phyloP scores from a whole-genome alignment of 1,139 yeast genomes.

The Debaryomyces coudertii region DNA sequence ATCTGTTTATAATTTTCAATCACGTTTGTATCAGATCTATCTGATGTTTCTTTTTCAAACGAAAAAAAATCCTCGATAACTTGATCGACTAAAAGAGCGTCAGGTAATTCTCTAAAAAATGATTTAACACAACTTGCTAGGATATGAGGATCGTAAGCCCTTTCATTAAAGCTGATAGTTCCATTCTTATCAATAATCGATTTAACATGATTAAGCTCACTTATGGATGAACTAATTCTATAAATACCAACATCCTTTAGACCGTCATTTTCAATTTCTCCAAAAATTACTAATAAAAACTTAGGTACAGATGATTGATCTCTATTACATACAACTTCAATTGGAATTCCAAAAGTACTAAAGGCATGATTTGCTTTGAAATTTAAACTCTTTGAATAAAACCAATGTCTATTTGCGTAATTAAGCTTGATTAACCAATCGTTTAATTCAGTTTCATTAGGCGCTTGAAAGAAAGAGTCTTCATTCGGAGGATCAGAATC shows the following conservation, averaged over 20 bases:
- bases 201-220: slow-evolving; percentile 72
- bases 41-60: slow-evolving; percentile 31
- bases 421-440: slow-evolving; percentile 69
- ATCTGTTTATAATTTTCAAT: slow-evolving; percentile 46
- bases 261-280: slow-evolving; percentile 81
- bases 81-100: slow-evolving; percentile 69
- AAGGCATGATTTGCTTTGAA: slow-evolving; percentile 30
- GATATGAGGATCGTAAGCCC: slow-evolving; percentile 83
- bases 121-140: slow-evolving; percentile 89
- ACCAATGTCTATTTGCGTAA: slow-evolving; percentile 61
- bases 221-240: slow-evolving; percentile 87
- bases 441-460: slow-evolving; percentile 62
- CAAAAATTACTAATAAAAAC: slow-evolving; percentile 64
- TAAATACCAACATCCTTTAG: slow-evolving; percentile 90
- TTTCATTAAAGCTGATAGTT: slow-evolving; percentile 57
- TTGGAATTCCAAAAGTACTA: slow-evolving; percentile 86
- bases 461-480: slow-evolving; percentile 72
- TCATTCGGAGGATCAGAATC: slow-evolving; percentile 53
- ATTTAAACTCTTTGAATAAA: slow-evolving; percentile 47
- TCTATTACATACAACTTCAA: slow-evolving; percentile 71
- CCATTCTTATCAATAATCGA: slow-evolving; percentile 75
- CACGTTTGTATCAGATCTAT: slow-evolving; percentile 19
- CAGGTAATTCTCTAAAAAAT: slow-evolving; percentile 86
- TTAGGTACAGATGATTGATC: slow-evolving; percentile 66
- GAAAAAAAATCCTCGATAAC: slow-evolving; percentile 54